Conservation (phyloP, 345 rosid species). For the Brassica rapa region DNA sequence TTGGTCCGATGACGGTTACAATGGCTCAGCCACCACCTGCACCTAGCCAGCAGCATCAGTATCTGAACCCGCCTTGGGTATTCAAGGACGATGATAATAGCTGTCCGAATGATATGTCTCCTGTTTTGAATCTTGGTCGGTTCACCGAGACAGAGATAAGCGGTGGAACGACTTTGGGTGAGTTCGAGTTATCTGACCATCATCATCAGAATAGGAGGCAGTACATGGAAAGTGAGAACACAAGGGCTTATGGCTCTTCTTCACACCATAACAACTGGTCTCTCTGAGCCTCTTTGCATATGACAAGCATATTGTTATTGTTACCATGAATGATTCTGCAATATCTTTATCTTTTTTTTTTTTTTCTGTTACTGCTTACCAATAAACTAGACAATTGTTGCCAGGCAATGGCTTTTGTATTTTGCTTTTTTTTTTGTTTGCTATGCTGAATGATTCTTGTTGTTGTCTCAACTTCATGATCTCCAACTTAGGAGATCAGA, state of each 20-base stretch:
- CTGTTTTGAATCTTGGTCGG: constrained; percentile 57
- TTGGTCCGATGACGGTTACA: constrained; percentile 48
- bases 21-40: constrained; percentile 56
- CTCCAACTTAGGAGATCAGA: not conserved
- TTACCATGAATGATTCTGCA: constrained; percentile 8
- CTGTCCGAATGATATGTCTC: constrained; percentile 44
- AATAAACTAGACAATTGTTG: constrained; percentile 34
- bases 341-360: constrained; percentile 1
- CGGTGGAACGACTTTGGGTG: constrained; percentile 43
- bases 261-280: constrained; percentile 72
- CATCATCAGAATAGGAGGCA: constrained; percentile 47
- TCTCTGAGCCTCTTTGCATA: constrained; percentile 42
- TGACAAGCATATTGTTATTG: constrained; percentile 1
- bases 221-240: constrained; percentile 55
- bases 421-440: too few species aligned
- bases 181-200: constrained; percentile 50
- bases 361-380: not conserved
- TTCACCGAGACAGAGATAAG: constrained; percentile 48
- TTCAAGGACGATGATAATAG: constrained; percentile 51
- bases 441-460: not conserved
- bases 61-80: constrained; percentile 55
- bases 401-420: constrained; percentile 23
- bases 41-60: constrained; percentile 46
- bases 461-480: not conserved
- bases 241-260: constrained; percentile 63